Evolutionary conservation across 257 asterid species (phyloP), one percentile per base, ranked within the genome.

Genomic region (Fraxinus excelsior): DNA sequence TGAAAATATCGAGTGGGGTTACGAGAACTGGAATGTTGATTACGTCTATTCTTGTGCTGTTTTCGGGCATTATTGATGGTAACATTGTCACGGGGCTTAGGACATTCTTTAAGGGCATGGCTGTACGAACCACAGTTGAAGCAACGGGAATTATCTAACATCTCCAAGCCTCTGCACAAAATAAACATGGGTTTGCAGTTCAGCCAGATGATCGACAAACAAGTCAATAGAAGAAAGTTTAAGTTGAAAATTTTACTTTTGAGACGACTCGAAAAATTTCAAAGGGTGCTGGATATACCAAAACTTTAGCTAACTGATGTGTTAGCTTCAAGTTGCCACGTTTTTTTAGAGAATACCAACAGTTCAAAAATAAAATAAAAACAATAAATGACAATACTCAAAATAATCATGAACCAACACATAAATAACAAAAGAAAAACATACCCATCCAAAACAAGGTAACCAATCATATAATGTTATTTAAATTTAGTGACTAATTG

Each of bases 61-160:
- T 92, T 96, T 73, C 99, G 91, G 72, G 99, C 99, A 87, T 70
- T 90, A 83, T 82, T 93, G 64, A 96, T 97, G 76, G 97, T 97
- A 73, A 44, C 86, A 81, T 72, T 87, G 78, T 96, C 91, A 72
- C 98, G 98, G 77, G 99, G 98, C 84, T 90, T 91, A 72, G 92
- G 86, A 87, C 99, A 96, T 46, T 96, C 98, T 85, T 85, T 96
- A 82, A 96, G 77, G 18, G 96, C 84, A 84, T 96, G 99, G 88
- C 86, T 84, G 86, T 93, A 96, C 2, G 98, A 93, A 79, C 92
- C 90, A 87, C 99, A 96, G 81, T 96, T 96, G 84, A 96, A 96
- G 84, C 99, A 96, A 65, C 99, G 97, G 58, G 96, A 90, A 37
- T 86, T 81, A 68, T 86, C 92, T 74, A 84, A 80, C 44, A 75